Evolutionary conservation across 1,139 yeast species (phyloP).

Genomic region (Diutina pseudorugosa): DNA sequence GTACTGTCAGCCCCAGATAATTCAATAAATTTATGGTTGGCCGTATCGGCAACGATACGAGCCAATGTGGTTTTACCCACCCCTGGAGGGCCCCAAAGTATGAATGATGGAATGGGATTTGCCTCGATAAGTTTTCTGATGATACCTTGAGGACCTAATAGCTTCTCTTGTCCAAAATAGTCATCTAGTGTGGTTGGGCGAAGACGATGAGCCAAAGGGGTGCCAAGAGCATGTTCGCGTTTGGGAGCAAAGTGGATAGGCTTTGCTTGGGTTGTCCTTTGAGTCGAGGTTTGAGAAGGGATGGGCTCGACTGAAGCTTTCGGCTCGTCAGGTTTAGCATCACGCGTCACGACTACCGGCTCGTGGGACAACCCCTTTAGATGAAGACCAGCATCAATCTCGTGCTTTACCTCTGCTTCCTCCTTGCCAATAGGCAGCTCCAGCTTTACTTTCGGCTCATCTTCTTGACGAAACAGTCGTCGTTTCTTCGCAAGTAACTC

Average conservation of each 20-base stretch:
- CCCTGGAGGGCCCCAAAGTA: constrained; percentile 95
- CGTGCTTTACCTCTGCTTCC: neutral
- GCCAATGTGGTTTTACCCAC: constrained; percentile 84
- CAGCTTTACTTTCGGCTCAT: neutral
- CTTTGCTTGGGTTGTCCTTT: neutral
- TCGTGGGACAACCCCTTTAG: neutral
- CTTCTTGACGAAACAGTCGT: neutral
- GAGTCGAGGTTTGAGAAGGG: neutral
- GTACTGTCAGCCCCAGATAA: constrained; percentile 79
- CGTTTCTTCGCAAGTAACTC: constrained; percentile 1
- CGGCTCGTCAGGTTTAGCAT: neutral
- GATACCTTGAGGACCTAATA: constrained; percentile 65
- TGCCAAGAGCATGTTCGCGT: constrained; percentile 9
- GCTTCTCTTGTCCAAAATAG: constrained; percentile 76
- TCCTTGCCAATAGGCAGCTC: neutral
- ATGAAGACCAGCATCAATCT: neutral
- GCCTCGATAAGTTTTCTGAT: constrained; percentile 54
- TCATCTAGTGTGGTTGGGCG: constrained; percentile 68
- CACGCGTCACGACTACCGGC: too few relatives aligned
- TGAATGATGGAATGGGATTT: constrained; percentile 66
- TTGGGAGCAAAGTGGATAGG: neutral
- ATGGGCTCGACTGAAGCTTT: neutral
- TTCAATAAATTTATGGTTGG: constrained; percentile 56
- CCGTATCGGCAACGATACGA: constrained; percentile 42
- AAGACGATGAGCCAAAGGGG: constrained; percentile 81